phyloP scores from a whole-genome alignment of 176 grass and related monocot genomes.

The Aegilops longissima region DNA sequence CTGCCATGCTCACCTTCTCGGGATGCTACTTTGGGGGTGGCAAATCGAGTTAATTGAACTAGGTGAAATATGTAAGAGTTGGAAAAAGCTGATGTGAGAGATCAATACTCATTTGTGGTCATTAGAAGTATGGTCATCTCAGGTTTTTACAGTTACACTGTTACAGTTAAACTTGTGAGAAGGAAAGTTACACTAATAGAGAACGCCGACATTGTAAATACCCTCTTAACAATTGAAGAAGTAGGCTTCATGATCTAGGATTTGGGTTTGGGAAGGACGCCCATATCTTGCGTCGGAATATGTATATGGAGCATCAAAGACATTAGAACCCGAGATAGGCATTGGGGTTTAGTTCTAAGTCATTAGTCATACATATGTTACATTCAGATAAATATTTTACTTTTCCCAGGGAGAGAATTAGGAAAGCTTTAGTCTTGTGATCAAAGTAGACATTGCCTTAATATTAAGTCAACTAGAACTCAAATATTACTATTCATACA shows the following conservation, averaged over 20 bases:
- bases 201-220: conserved; percentile 78
- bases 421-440: too few relatives aligned
- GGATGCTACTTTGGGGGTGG: too few relatives aligned
- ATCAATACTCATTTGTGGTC: conserved; percentile 1
- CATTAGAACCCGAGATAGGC: too few relatives aligned
- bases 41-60: conserved; percentile 64
- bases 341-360: too few relatives aligned
- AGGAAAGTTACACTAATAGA: conserved; percentile 73
- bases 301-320: too few relatives aligned
- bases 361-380: too few relatives aligned
- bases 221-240: conserved; percentile 67
- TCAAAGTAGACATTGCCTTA: too few relatives aligned
- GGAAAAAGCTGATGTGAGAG: conserved; percentile 76
- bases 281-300: conserved; percentile 69
- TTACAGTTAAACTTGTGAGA: neutral
- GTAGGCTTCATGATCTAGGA: conserved; percentile 75
- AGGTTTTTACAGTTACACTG: neutral
- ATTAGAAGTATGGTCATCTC: neutral
- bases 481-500: too few relatives aligned
- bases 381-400: too few relatives aligned
- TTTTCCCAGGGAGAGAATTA: too few relatives aligned
- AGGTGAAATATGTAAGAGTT: conserved; percentile 70
- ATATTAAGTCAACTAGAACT: too few relatives aligned
- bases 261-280: conserved; percentile 63
- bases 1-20: too few relatives aligned